Evolutionary conservation across 345 rosid genomes (phyloP).

Genomic region (Physaria fendleri): DNA sequence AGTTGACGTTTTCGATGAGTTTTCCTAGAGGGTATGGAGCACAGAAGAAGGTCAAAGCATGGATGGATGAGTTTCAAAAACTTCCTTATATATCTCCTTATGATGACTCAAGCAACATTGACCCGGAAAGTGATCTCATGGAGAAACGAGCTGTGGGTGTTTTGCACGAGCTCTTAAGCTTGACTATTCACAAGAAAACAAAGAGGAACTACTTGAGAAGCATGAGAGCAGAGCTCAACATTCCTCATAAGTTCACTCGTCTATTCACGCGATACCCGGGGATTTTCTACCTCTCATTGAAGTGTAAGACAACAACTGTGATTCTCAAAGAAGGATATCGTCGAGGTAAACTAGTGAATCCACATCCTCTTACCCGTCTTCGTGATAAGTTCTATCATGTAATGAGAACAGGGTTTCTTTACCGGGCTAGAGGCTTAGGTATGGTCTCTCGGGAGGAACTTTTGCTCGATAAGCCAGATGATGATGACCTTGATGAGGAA

Average conservation of each 20-base stretch:
- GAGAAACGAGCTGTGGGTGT: conserved; percentile 95
- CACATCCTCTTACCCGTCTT: conserved; percentile 68
- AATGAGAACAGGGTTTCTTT: conserved; percentile 87
- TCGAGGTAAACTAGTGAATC: conserved; percentile 68
- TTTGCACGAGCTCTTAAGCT: conserved; percentile 80
- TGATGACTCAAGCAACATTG: conserved; percentile 66
- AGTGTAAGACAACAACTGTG: conserved; percentile 92
- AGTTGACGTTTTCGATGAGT: conserved; percentile 71
- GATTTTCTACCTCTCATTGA: conserved; percentile 84
- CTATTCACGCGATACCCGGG: conserved; percentile 89
- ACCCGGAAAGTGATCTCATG: conserved; percentile 83
- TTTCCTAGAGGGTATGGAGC: conserved; percentile 93
- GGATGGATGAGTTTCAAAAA: conserved; percentile 98
- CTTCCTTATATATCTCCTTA: conserved; percentile 92
- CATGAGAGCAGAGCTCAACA: conserved; percentile 69
- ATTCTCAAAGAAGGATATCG: conserved; percentile 81
- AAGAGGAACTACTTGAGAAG: conserved; percentile 93
- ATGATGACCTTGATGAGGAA: conserved; percentile 37
- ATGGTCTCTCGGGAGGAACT: conserved; percentile 42
- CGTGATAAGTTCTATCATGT: conserved; percentile 75
- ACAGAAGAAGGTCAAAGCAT: conserved; percentile 81
- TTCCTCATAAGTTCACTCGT: conserved; percentile 87
- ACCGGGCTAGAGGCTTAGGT: conserved; percentile 58
- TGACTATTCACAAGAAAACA: conserved; percentile 90
- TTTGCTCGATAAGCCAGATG: conserved; percentile 35